These are phyloP conservation scores for Aureoboletus auriporus DNA, from an alignment of 768 basidiomycete genomes.

Conservation along the genomic window DNA sequence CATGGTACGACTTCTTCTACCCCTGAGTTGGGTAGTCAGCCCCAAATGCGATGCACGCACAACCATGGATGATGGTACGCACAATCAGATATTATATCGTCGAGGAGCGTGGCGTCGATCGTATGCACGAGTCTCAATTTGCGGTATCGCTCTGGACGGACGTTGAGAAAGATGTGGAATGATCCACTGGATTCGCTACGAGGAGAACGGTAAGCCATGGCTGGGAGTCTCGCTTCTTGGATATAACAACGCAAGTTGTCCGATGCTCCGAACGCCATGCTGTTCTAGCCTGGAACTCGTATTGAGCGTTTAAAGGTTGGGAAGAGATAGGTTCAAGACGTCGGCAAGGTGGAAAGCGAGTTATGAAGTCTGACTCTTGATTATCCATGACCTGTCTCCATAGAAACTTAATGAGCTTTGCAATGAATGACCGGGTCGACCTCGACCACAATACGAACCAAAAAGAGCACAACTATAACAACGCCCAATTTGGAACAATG, in stretches of 20 bases:
- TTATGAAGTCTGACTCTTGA: not conserved
- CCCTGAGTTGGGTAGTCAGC: constrained; percentile 31
- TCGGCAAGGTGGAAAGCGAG: not conserved
- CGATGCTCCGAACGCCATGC: constrained; percentile 32
- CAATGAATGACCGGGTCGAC: not conserved
- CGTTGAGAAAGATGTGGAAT: constrained; percentile 23
- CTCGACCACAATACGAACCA: constrained; percentile 4
- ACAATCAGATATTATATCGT: constrained; percentile 37
- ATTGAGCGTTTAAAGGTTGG: not conserved
- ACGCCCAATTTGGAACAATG: constrained; percentile 9
- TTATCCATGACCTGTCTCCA: constrained; percentile 12
- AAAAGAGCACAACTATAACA: constrained; percentile 1
- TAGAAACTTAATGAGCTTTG: constrained; percentile 11
- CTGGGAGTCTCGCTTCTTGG: constrained; percentile 43
- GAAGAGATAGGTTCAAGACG: not conserved
- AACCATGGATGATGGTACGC: constrained; percentile 12
- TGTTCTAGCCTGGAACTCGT: not conserved
- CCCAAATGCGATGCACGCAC: not conserved
- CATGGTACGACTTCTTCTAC: constrained; percentile 35
- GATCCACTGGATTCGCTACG: constrained; percentile 28
- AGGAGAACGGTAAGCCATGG: constrained; percentile 32
- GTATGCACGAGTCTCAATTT: constrained; percentile 46
- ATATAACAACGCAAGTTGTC: constrained; percentile 46
- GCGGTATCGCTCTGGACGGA: constrained; percentile 48
- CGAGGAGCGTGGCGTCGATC: constrained; percentile 29